Base-by-base conservation (phyloP, 495 filamentous ascomycete genomes). In the Hypoxylon subgilvum region DNA sequence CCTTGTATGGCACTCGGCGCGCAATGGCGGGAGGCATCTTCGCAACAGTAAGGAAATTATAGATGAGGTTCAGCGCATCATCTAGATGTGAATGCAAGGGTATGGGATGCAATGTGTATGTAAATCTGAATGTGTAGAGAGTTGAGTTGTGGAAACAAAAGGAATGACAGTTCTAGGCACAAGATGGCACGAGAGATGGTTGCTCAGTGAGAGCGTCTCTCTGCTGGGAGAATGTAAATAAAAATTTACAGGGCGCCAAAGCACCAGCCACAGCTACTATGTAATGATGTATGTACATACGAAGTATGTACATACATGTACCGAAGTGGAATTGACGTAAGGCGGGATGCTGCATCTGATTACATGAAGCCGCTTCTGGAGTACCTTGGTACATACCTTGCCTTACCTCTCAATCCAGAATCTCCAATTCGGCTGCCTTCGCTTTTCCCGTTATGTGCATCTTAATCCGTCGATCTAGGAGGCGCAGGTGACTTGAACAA, bases 1-100 rank as follows among this genome's bases (percentile, higher is more conserved):
- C 89, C 76, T 92, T 86, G 69, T 96, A 97, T 32, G 75, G 73
- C 51, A 66, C 65, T 58, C 70, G 70, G 71, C 78, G 72, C 55
- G 73, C 74, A 56, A 54, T 68, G 44, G 71, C 65, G 43, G 65
- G 57, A 52, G 76, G 69, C 76, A 80, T 80, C 16, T 49, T 72
- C 61, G 63, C 68, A 66, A 48, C 50, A 54, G 17, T 22, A 48
- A 41, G 17, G 43, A 52, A 57, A 36, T 21, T 13, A 32, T 36
- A 39, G 42, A 47, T 48, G 17, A 21, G 40, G 39, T 57, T 57
- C 27, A 65, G 64, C 40, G 59, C 75, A 77, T 79, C 36, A 61
- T 68, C 52, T 25, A 23, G 19, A 27, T 35, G 34, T 5, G 19
- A 18, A 43, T 18, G 14, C 43, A n/a, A 52, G 27, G 21, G 13